These are phyloP conservation scores for Cystobasidium pallidum DNA, from an alignment of 1,284 basidiomycete species.

Conservation along the genomic window DNA sequence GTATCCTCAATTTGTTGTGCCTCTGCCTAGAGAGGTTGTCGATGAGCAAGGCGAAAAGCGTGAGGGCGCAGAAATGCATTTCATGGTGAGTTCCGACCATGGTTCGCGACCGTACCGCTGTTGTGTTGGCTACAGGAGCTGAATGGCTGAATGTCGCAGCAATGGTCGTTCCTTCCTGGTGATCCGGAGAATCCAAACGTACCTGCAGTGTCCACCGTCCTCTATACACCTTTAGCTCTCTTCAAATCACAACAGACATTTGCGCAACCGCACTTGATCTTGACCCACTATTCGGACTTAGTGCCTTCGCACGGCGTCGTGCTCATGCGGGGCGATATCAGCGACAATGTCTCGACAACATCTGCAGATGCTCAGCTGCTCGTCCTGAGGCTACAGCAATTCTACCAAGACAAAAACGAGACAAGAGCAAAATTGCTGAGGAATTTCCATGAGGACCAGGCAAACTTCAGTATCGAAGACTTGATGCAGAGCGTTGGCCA, in stretches of 20 bases:
- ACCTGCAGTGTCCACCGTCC: constrained; percentile 62
- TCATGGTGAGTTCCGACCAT: constrained; percentile 72
- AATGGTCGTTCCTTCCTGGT: constrained; percentile 60
- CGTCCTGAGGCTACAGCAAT: constrained; percentile 74
- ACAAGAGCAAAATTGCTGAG: constrained; percentile 63
- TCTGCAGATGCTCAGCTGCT: constrained; percentile 82
- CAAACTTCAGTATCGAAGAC: constrained; percentile 73
- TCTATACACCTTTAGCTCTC: constrained; percentile 93
- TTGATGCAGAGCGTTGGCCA: constrained; percentile 56
- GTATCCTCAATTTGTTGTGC: constrained; percentile 78
- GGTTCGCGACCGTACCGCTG: constrained; percentile 60
- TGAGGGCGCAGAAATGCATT: constrained; percentile 78
- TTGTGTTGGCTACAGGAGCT: too few species aligned
- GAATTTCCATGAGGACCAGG: constrained; percentile 72
- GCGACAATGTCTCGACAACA: constrained; percentile 62
- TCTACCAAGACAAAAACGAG: constrained; percentile 59
- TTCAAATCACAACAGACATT: constrained; percentile 86
- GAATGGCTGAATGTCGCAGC: constrained; percentile 34
- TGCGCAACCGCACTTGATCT: constrained; percentile 85
- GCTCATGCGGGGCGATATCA: constrained; percentile 89
- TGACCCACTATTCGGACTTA: constrained; percentile 92
- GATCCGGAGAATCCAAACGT: constrained; percentile 59
- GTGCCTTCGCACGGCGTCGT: constrained; percentile 77
- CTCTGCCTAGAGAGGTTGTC: constrained; percentile 65
- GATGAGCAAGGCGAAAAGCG: constrained; percentile 59